phyloP scores from a whole-genome alignment of 805 yeast species.

The Naumovozyma dairenensis region DNA sequence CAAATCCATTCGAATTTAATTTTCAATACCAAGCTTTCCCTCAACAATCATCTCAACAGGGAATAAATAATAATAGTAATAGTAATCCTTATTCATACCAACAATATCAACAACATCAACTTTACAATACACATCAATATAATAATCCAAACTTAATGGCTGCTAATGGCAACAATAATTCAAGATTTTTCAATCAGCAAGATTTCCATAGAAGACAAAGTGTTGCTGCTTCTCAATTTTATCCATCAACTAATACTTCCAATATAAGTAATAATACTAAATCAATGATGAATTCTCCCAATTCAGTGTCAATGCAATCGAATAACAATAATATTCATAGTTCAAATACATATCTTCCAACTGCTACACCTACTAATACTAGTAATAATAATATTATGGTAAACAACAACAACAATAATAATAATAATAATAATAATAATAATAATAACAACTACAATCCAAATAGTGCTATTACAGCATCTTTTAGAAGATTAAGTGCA shows the following conservation, averaged over 20 bases:
- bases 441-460: not conserved
- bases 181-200: constrained; percentile 12
- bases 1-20: constrained; percentile 30
- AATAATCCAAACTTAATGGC: not conserved
- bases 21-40: constrained; percentile 7
- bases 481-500: constrained; percentile 23
- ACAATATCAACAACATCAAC: constrained; percentile 11
- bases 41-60: not conserved
- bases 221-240: constrained; percentile 23
- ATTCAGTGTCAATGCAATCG: not conserved
- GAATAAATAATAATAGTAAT: constrained; percentile 1
- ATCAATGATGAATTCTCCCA: not conserved
- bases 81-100: constrained; percentile 2
- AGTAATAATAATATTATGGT: not conserved
- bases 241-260: not conserved
- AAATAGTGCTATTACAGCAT: constrained; percentile 11
- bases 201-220: constrained; percentile 32
- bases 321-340: too few relatives aligned
- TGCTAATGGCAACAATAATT: not conserved
- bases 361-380: constrained; percentile 4
- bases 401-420: too few relatives aligned
- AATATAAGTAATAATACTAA: not conserved
- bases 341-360: constrained; percentile 1
- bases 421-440: too few relatives aligned
- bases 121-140: constrained; percentile 2